A percentile compares a stretch with the other conserved stretches of the same genome.
Conservation (phyloP, 2,329 filamentous ascomycete species). For the Diaporthe destruens region DNA sequence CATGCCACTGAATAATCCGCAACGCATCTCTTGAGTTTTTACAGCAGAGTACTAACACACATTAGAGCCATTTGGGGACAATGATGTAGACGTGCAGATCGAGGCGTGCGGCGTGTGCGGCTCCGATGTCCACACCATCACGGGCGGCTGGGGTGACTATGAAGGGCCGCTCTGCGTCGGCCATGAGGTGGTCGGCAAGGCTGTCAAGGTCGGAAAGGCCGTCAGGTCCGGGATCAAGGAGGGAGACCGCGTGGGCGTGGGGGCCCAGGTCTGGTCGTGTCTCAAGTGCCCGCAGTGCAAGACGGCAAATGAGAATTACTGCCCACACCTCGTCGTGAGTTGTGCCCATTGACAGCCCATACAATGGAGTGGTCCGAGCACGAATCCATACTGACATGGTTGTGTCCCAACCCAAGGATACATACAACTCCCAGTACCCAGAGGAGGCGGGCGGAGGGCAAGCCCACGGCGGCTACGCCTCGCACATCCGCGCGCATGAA, state of each 20-base stretch:
- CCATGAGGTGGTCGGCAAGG: conserved; percentile 71
- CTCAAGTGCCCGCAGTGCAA: conserved; percentile 63
- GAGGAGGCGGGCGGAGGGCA: conserved; percentile 64
- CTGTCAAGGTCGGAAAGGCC: conserved; percentile 59
- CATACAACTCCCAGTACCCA: conserved; percentile 68
- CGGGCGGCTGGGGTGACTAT: conserved; percentile 64
- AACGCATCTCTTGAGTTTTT: no score
- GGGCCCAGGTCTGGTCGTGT: conserved; percentile 71
- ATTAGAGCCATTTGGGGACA: conserved; percentile 72
- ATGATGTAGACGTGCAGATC: conserved; percentile 79
- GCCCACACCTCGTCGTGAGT: conserved; percentile 58
- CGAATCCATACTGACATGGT: not conserved
- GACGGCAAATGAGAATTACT: conserved; percentile 64
- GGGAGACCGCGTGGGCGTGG: conserved; percentile 75
- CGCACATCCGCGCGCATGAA: conserved; percentile 63
- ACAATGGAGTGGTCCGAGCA: no score
- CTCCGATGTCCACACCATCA: conserved; percentile 71
- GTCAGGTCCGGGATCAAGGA: conserved; percentile 61
- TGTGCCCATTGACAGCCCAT: not conserved
- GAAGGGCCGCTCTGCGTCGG: conserved; percentile 65
- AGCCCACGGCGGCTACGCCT: conserved; percentile 74
- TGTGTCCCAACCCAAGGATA: conserved; percentile 51
- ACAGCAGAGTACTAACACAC: no score
- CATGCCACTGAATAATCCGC: no score
- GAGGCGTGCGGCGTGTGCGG: conserved; percentile 74